phyloP scores from a whole-genome alignment of 1,284 basidiomycete species.

The Cryptococcus sp. region DNA sequence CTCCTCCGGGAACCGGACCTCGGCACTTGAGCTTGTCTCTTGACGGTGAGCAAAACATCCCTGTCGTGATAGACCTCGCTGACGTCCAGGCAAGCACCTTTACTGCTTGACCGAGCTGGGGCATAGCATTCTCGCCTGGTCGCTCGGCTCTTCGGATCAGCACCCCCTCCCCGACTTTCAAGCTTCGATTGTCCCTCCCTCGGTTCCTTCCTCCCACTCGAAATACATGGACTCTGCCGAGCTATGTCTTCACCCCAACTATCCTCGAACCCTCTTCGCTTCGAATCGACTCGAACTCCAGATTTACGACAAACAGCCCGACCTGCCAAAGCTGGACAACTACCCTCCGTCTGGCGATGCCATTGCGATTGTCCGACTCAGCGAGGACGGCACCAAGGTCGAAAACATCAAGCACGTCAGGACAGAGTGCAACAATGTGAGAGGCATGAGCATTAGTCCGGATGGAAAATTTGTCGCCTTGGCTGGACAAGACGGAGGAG shows the following conservation, averaged over 20 bases:
- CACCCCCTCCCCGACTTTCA: slow-evolving; percentile 22
- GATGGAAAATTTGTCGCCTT: slow-evolving; percentile 41
- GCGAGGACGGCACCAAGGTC: slow-evolving; percentile 18
- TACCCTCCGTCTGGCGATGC: slow-evolving; percentile 33
- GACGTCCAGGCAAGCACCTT: slow-evolving; percentile 23
- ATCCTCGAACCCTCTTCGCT: slow-evolving; percentile 34
- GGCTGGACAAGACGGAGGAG: slow-evolving; percentile 38
- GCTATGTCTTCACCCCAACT: slow-evolving; percentile 25
- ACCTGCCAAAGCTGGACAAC: slow-evolving; percentile 14
- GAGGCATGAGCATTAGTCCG: slow-evolving; percentile 35
- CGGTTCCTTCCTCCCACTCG: slow-evolving; percentile 24
- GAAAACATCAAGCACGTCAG: slow-evolving; percentile 28
- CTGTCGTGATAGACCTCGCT: neutral
- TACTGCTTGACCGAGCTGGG: slow-evolving; percentile 43
- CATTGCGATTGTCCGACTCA: slow-evolving; percentile 34
- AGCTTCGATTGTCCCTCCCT: slow-evolving; percentile 28
- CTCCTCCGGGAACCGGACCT: slow-evolving; percentile 37
- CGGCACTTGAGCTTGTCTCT: slow-evolving; percentile 34
- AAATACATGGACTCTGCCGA: slow-evolving; percentile 39
- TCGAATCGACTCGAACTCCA: slow-evolving; percentile 42
- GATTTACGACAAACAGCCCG: slow-evolving; percentile 21
- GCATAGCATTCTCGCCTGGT: slow-evolving; percentile 32
- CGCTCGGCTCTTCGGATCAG: slow-evolving; percentile 21
- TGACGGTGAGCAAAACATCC: slow-evolving; percentile 29
- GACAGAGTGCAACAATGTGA: slow-evolving; percentile 34